phyloP scores from a whole-genome alignment of 495 filamentous ascomycete species.

The Aeminium ludgeri region DNA sequence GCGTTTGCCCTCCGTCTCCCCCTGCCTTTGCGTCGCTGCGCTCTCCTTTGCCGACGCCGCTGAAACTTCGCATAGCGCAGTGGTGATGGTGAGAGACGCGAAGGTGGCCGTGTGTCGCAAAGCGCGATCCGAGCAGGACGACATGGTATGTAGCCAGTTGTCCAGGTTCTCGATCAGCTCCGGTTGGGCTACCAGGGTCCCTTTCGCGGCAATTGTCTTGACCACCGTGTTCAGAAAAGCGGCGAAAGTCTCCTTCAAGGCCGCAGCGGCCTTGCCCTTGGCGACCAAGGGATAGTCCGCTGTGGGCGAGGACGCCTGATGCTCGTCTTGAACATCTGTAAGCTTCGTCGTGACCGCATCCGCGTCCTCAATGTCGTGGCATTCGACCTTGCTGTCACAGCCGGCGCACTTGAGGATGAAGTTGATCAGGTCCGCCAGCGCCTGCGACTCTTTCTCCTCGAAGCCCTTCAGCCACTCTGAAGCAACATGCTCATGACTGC shows the following conservation, averaged over 20 bases:
- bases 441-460: conserved; percentile 44
- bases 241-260: conserved; percentile 59
- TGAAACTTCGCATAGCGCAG: conserved; percentile 46
- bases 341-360: conserved; percentile 58
- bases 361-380: conserved; percentile 67
- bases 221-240: conserved; percentile 64
- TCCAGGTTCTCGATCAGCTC: conserved; percentile 69
- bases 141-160: conserved; percentile 73
- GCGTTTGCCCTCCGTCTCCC: conserved; percentile 66
- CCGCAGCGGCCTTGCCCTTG: conserved; percentile 47
- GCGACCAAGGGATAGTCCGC: conserved; percentile 94
- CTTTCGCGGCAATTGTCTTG: conserved; percentile 53
- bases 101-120: conserved; percentile 88
- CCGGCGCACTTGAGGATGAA: conserved; percentile 73
- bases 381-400: conserved; percentile 53
- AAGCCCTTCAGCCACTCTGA: conserved; percentile 65
- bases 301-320: conserved; percentile 56
- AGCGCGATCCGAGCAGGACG: conserved; percentile 62
- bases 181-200: conserved; percentile 54
- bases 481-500: conserved; percentile 56
- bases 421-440: conserved; percentile 72
- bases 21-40: conserved; percentile 59
- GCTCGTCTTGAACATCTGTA: conserved; percentile 63
- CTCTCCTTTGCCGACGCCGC: conserved; percentile 46
- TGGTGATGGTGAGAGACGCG: conserved; percentile 57